Base-by-base conservation (phyloP, 2,329 filamentous ascomycete species). In the Apiospora aurea region DNA sequence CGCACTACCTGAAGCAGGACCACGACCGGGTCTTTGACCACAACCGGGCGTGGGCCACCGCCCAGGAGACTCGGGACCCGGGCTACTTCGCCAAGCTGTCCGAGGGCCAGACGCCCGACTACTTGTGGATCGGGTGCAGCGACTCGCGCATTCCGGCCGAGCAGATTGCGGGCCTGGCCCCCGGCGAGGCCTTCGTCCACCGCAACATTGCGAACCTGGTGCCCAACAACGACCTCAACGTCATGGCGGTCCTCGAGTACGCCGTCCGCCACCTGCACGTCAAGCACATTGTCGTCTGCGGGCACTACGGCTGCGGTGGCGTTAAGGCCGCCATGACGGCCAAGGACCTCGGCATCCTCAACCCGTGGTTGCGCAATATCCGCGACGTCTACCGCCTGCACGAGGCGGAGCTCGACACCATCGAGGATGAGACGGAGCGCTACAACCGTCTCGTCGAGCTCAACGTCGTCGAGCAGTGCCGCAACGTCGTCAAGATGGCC, bases 121-220 rank as follows among this genome's bases (percentile, higher is more conserved):
- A 93, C 81, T 88, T 94, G 70, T 97, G 94, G 94, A 94, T 97
- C 79, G 95, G 95, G 68, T 98, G 95, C 87, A 92, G 92, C 82
- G 95, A 97, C 86, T 94, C 92, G 53, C 93, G 95, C 76, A 94
- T 96, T 80, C 95, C 95, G n/a, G 95, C 96, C 78, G 96, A 95
- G 79, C 93, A 93, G 79, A 91, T 98, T 81, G 91, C 94, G 67
- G 92, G 93, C 75, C 89, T 96, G 71, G 87, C 93, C 79, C 94
- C 95, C n/a, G 95, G 95, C 76, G 94, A 97, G 83, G 92, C 96
- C 78, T 98, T 97, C 82, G 92, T 97, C 76, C 94, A 97, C 87
- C 93, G 95, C 83, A 97, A 98, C 86, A 97, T 97, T 82, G 95
- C 94, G 84, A 97, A 97, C 86, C 88, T 97, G 75, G 88, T 97